Conservation (phyloP, 192 early-diverging fungal species). For the Backusella parvicylindrica region DNA sequence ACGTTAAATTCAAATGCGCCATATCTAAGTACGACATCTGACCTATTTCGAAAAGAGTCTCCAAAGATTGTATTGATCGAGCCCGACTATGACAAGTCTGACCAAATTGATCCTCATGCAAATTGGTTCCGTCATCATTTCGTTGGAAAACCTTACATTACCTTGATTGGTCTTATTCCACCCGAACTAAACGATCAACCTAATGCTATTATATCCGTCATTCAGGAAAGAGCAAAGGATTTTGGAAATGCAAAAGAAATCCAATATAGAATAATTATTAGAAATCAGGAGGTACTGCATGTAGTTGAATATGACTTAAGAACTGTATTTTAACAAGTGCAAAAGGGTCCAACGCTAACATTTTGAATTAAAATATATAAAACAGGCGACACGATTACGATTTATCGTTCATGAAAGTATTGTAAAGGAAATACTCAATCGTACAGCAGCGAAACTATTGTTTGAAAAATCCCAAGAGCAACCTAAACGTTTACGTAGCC, state of each 20-base stretch:
- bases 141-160: constrained; percentile 16
- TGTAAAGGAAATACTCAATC: constrained; percentile 14
- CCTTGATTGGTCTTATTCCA: not conserved
- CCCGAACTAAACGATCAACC: not conserved
- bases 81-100: not conserved
- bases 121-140: constrained; percentile 27
- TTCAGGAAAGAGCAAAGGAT: constrained; percentile 15
- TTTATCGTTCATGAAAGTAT: constrained; percentile 19
- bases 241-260: constrained; percentile 7
- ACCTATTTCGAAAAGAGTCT: not conserved
- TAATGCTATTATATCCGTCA: not conserved
- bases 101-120: not conserved
- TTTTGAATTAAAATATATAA: not conserved
- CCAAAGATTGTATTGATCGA: constrained; percentile 15
- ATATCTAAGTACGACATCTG: not conserved
- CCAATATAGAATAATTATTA: constrained; percentile 28
- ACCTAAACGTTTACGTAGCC: not conserved
- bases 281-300: constrained; percentile 28
- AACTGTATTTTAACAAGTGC: too few relatives aligned
- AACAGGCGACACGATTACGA: not conserved
- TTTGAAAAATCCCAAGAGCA: constrained; percentile 9
- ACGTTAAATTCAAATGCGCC: not conserved
- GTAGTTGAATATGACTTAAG: too few relatives aligned
- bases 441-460: not conserved
- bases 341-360: too few relatives aligned